These are phyloP conservation scores for Cardiospermum halicacabum DNA, from an alignment of 345 rosid genomes.

Conservation along the genomic window DNA sequence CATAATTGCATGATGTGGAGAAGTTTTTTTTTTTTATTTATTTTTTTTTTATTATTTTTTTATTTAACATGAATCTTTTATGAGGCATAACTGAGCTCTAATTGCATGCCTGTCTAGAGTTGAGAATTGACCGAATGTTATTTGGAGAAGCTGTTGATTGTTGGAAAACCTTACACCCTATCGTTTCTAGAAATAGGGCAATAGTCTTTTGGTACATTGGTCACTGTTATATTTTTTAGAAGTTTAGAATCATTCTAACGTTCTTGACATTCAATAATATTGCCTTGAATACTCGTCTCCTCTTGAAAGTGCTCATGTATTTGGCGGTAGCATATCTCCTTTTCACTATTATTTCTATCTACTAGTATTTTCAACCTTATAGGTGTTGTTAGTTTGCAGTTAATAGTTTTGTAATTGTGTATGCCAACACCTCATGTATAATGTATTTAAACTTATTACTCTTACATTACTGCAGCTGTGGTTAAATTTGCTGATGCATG, in stretches of 20 bases:
- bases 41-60: too few species aligned
- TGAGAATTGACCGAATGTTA: background rate
- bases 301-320: background rate
- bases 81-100: too few species aligned
- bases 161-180: background rate
- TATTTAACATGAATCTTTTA: too few species aligned
- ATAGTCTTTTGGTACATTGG: too few species aligned
- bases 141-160: background rate
- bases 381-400: background rate
- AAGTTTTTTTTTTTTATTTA: too few species aligned
- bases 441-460: constrained; percentile 4
- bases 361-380: background rate
- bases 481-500: constrained; percentile 92
- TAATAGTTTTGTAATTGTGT: background rate
- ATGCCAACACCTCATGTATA: background rate
- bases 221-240: background rate
- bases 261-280: background rate
- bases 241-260: background rate
- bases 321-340: too few species aligned
- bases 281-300: background rate
- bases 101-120: background rate
- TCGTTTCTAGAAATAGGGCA: background rate
- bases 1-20: too few species aligned
- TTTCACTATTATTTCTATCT: too few species aligned
- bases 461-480: constrained; percentile 57